Base-by-base conservation (phyloP, 2,329 filamentous ascomycete genomes). In the Stenocarpella maydis region DNA sequence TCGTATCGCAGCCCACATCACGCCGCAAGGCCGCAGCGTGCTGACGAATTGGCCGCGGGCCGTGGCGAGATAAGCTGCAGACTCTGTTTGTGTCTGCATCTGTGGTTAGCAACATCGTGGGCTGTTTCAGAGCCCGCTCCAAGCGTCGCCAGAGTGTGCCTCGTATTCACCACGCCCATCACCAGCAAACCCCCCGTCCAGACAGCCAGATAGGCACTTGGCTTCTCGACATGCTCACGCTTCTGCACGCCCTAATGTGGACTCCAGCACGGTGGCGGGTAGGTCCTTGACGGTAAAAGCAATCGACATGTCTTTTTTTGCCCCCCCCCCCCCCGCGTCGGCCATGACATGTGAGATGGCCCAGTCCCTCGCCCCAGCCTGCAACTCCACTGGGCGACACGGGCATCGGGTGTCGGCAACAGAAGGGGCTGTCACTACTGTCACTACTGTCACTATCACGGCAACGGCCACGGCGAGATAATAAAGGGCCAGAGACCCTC, bases 171-270 rank as follows among this genome's bases (percentile, higher is more conserved):
- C 26, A 31, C 12, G 31, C 63, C 21, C 41, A 43, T 64, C 47
- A 45, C 15, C 54, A 37, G 28, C 54, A 24, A 39, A 26, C 34
- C 66, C 34, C 66, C 54, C 61, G 24, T 64, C 47, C 66, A 39
- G 55, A 43, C 47, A 53, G 60, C 47, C 66, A 39, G 55, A 43
- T 54, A 53, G 60, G 31, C 28, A 53, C 19, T n/a, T 47, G 28
- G 63, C 21, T 54, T 41, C 34, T 37, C 41, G 49, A 26, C 26
- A 69, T 43, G 39, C 47, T 54, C 58, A 60, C 45, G 58, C 65
- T 70, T 61, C 66, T 71, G 69, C 69, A 71, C 52, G 66, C 14
- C 24, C 69, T 69, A 71, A 67, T 58, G 45, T 49, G 34, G 41
- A 10, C n/a, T 26, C 41, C 65, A 58, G 41, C 43, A 37, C 15